Evolutionary conservation across 2,329 filamentous ascomycete species (phyloP), one percentile per base, ranked within the genome.

Genomic region (Plenodomus lindquistii): DNA sequence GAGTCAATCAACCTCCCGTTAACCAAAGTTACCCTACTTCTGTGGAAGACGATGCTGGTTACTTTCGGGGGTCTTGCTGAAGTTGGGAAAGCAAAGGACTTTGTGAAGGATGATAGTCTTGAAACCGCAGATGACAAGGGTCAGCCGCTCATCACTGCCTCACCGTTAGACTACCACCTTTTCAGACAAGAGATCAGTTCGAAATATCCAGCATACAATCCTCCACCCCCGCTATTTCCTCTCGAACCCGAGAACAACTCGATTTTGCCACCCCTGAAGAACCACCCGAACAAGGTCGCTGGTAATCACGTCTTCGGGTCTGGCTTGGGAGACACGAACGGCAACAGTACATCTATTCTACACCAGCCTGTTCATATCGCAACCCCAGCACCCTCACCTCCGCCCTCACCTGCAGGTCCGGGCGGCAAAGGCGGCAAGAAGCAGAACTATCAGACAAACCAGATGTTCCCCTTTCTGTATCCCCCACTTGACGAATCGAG

Each of bases 371-470:
- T 99, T 5, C 94, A 99, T 71, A 99, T 99, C 61, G 94, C 94
- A n/a, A 99, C 94, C 1, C 94, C 94, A 0, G 93, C 92, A 0
- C 94, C 94, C 1, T 99, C 94, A 0, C 94, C 94, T 19, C 94
- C 94, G 0, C 94, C 94, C 1, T 97, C 93, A 1, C 94, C 94
- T 9, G 87, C 87, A 27, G 92, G 83, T 1, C 82, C 84, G 2
- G 84, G 91, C 20, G 91, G 91, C 0, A 99, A 97, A 71, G 90
- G 89, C 43, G 92, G 88, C 1, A 99, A 99, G 79, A 99, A 99
- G 69, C 94, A 99, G 66, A 99, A 97, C 61, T 99, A 99, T 65
- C 94, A 99, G 71, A 99, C 94, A 0, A 99, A 99, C 66, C 94
- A 99, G 63, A 94, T 97, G 67, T 97, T 99, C 57, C 94, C 94